Evolutionary conservation across 2,329 filamentous ascomycete species (phyloP), one percentile per base, ranked within the genome.

Genomic region (Gliomastix tumulicola): DNA sequence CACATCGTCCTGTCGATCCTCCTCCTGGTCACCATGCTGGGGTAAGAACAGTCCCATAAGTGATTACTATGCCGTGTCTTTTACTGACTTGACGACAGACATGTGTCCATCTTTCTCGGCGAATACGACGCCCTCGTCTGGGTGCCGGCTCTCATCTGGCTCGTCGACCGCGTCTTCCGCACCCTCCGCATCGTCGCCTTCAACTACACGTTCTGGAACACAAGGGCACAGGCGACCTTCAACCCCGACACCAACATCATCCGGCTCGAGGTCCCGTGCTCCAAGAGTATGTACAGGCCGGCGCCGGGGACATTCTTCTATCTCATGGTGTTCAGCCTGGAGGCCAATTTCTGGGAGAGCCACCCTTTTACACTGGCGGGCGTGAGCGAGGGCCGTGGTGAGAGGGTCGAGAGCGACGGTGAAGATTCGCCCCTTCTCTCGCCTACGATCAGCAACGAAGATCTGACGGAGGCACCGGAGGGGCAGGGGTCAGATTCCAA

Each of bases 1-100:
- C 70, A 79, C 39, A 74, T 78, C 7, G 51, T 61, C 4, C 53
- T 79, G 13, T 68, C 76, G 0, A 49, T 75, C 8, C 49, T 73
- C 1, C 50, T 73, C 0, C 47, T 79, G 1, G 49, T 68, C 21
- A 65, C 65, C 0, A 69, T 76, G 62, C 69, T 70, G 25, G 66
- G 66, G 66, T 71, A 56, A 44, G 71, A 12, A 23, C 22, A 18
- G 12, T n/a, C n/a, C n/a, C n/a, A n/a, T n/a, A n/a, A n/a, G n/a
- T n/a, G n/a, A n/a, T n/a, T n/a, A n/a, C n/a, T n/a, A n/a, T n/a
- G n/a, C n/a, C n/a, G n/a, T 25, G 5, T 23, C 17, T 23, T 37
- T 10, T 9, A 16, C 21, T 19, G 9, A 16, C n/a, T n/a, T n/a
- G n/a, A n/a, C n/a, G n/a, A 45, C 47, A 58, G 70, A 37, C 59